Evolutionary conservation across 1,139 yeast species (phyloP).

Genomic region (Sugiyamaella japonica): DNA sequence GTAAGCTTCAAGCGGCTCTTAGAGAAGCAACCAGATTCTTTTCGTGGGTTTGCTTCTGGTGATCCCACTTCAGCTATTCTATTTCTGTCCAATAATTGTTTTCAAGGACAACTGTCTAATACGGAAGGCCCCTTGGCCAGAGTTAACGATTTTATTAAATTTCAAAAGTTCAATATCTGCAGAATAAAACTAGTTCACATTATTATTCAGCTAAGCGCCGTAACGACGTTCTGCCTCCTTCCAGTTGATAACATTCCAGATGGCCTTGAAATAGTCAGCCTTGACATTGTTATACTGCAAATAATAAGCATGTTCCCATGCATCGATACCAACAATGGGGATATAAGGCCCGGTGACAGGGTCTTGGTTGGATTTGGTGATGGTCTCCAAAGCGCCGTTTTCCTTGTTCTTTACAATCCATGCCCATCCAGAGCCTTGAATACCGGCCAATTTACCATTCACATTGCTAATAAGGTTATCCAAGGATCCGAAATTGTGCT

Average conservation of each 20-base stretch:
- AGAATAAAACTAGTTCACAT: too few species aligned
- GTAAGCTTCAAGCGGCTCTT: too few species aligned
- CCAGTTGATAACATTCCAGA: conserved; percentile 98
- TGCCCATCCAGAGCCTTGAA: conserved; percentile 99
- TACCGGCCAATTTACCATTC: conserved; percentile 81
- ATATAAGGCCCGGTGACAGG: conserved; percentile 71
- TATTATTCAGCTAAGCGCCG: conserved; percentile 32
- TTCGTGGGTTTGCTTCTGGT: too few species aligned
- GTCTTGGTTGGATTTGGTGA: conserved; percentile 89
- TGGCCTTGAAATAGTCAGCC: conserved; percentile 92
- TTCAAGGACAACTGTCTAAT: too few species aligned
- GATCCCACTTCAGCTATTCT: too few species aligned
- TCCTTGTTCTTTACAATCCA: conserved; percentile 86
- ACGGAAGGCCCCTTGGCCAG: too few species aligned
- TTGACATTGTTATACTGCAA: conserved; percentile 93
- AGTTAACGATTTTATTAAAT: too few species aligned
- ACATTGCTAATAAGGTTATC: conserved; percentile 69
- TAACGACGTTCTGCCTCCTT: conserved; percentile 81
- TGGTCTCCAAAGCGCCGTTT: conserved; percentile 79
- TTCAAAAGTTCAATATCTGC: too few species aligned
- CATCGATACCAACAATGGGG: conserved; percentile 92
- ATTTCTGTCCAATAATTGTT: too few species aligned
- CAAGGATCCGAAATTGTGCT: conserved; percentile 69
- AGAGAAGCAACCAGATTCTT: too few species aligned
- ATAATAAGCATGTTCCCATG: conserved; percentile 99